Evolutionary conservation across 2,329 filamentous ascomycete genomes (phyloP), one percentile per base, ranked within the genome.

Genomic region (Ceratocystiopsis brevicomis): DNA sequence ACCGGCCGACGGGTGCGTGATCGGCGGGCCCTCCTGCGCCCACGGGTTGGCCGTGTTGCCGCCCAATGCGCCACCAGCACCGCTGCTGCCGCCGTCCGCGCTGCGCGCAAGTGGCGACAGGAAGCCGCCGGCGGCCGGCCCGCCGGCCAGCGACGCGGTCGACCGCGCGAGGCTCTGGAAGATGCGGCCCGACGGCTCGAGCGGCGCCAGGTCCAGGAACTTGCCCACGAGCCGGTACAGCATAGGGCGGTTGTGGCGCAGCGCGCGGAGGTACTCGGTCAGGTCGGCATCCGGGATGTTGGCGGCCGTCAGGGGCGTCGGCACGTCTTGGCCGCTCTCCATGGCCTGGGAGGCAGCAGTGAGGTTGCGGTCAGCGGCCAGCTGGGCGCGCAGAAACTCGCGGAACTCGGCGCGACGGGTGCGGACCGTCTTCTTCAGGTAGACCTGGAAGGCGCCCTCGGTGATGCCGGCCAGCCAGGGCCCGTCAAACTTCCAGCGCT

Each of bases 391-490:
- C 44, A 81, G 55, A 45, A 71, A 70, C 18, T 60, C 49, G 39
- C 66, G 66, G 56, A 81, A 81, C 47, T 71, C 64, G 8, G 57
- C 42, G 44, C 73, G 71, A 47, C 61, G 66, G 14, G 61, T 63
- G 41, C 68, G 65, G 37, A 81, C 70, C 18, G 61, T 59, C 51
- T 65, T 72, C 41, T 62, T 55, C 13, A 81, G 46, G 52, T 73
- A 81, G 25, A 57, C 54, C 21, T 67, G 59, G 53, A 81, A 79
- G 14, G 73, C 65, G 16, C 74, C 74, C 47, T 76, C 65, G 5
- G 64, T 68, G 62, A 78, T 67, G 38, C 71, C 70, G 33, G 73
- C 74, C 33, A 81, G 62, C 75, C 75, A 81, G 3, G 77, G 77
- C 0, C 77, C 77, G 21, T 61, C 59, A 49, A 78, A 81, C 54